Percentiles rank a stretch among this genome's conserved stretches.
Evolutionary conservation across 768 basidiomycete species (phyloP).

Genomic region (Dendrothele bispora): DNA sequence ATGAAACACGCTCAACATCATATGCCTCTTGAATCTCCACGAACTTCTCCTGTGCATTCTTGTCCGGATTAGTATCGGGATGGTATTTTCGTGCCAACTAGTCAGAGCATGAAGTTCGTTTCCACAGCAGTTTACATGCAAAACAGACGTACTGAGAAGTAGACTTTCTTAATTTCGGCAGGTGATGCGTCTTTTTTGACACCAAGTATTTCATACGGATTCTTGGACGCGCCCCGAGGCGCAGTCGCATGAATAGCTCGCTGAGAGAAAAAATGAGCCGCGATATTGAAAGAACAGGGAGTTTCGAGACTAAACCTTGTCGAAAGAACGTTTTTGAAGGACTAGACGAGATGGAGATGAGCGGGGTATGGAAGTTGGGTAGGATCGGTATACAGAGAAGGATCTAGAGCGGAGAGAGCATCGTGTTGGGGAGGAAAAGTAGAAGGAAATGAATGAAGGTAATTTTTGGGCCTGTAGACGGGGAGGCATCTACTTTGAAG

Average conservation of each 20-base stretch:
- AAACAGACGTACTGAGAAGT: constrained; percentile 77
- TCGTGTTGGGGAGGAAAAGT: constrained; percentile 50
- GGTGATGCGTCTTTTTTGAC: constrained; percentile 79
- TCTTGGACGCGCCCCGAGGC: constrained; percentile 57
- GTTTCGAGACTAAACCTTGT: constrained; percentile 36
- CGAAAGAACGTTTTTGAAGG: constrained; percentile 26
- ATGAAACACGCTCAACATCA: constrained; percentile 58
- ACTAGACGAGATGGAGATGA: constrained; percentile 16
- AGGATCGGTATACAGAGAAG: constrained; percentile 38
- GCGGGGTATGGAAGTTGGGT: constrained; percentile 35
- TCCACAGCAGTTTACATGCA: constrained; percentile 3
- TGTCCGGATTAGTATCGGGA: constrained; percentile 95
- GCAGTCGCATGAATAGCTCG: constrained; percentile 75
- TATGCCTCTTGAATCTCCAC: constrained; percentile 97
- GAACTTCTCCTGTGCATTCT: constrained; percentile 87
- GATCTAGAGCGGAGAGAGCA: constrained; percentile 29
- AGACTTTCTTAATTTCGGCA: constrained; percentile 95
- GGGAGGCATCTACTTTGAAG: constrained; percentile 43
- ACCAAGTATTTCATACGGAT: constrained; percentile 91
- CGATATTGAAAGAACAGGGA: constrained; percentile 8
- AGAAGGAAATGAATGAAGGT: constrained; percentile 57
- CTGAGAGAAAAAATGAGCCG: constrained; percentile 39
- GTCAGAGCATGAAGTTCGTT: constrained; percentile 9
- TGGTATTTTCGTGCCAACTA: constrained; percentile 98
- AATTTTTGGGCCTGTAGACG: constrained; percentile 49